Evolutionary conservation across 371 early-diverging fungal species (phyloP), one percentile per base, ranked within the genome.

Genomic region (Blastocladiella emersonii): DNA sequence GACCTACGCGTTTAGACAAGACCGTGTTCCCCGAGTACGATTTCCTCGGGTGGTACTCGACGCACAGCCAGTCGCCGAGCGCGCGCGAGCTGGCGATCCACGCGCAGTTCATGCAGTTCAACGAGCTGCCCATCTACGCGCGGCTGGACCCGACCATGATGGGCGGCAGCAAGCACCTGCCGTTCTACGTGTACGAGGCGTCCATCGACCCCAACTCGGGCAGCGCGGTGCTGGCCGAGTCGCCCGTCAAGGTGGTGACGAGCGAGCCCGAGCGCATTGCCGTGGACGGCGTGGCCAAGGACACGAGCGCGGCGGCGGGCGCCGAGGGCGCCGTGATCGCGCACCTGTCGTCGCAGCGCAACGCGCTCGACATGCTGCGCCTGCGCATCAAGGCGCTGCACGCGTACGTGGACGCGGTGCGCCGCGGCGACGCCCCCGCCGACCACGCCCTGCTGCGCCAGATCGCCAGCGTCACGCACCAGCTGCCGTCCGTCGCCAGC

Each of bases 261-360:
- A 88, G 7, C 82, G 84, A 3, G 91, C 90, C 66, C 89, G 92
- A 92, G 67, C 78, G 90, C 51, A 85, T 90, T 66, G 90, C 91
- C 7, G 85, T 92, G 23, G 90, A 90, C 69, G 48, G n/a, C 6
- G n/a, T 19, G 23, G 23, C 48, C 48, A 45, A 23, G 23, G 13
- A 23, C 60, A 78, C 78, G 6, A 69, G 75, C n/a, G 77, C 76
- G 34, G 82, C 78, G n/a, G 72, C 73, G 0, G 71, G 72, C 25
- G 74, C 80, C n/a, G 76, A 80, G 15, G 83, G 78, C 61, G 69
- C 71, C 83, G 88, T 89, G 63, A 78, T 83, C 44, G 72, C 83
- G 1, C 88, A 88, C 61, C 73, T 92, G 60, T 80, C 82, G 13
- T 80, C 83, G 36, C 91, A 90, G 68, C 73, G 79, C 57, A 90